Base-by-base conservation (phyloP, 2,329 filamentous ascomycete genomes). In the Fusarium torulosum region DNA sequence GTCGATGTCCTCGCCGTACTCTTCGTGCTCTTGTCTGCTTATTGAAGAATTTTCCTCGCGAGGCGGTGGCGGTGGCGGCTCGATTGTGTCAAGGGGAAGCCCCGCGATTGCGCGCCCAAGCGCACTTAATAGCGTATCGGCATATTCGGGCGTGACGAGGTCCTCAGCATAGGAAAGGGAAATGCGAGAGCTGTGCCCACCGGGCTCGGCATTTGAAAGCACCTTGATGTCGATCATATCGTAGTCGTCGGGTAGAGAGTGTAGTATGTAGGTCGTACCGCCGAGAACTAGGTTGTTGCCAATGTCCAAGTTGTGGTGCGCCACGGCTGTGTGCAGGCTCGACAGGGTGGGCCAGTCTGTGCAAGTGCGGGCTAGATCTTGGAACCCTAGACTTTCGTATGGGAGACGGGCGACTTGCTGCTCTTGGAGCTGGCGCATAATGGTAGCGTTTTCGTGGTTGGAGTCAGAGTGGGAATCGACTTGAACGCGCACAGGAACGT, bases 371-470 rank as follows among this genome's bases (percentile, higher is more conserved):
- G 49, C 49, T 52, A 52, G 49, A 52, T 52, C 49, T 43, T 43
- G 49, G 49, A 52, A 52, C 38, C 49, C 49, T 52, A 52, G 49
- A 52, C 38, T 52, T 52, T 52, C 49, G 49, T 52, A 52, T 43
- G 38, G 49, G 27, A 52, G 49, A 42, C 49, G 49, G 49, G 38
- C 49, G 27, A 52, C 38, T 52, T 52, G 49, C 49, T 52, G 49
- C 27, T 52, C 49, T 43, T 52, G 49, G 38, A 52, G 49, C 49
- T 52, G 49, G 49, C 38, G 38, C 38, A 43, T 52, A 52, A 52
- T 52, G 38, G 27, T 43, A 42, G 33, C 13, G 46, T 40, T 50
- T 40, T 21, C 35, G 33, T 40, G 35, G 23, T 50, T 50, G 46
- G 33, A 50, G 46, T 50, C 33, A 29, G 49, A 52, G 49, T 52